Base-by-base conservation (phyloP, 352 stramenopile species). In the Phytopythium mirpurense region DNA sequence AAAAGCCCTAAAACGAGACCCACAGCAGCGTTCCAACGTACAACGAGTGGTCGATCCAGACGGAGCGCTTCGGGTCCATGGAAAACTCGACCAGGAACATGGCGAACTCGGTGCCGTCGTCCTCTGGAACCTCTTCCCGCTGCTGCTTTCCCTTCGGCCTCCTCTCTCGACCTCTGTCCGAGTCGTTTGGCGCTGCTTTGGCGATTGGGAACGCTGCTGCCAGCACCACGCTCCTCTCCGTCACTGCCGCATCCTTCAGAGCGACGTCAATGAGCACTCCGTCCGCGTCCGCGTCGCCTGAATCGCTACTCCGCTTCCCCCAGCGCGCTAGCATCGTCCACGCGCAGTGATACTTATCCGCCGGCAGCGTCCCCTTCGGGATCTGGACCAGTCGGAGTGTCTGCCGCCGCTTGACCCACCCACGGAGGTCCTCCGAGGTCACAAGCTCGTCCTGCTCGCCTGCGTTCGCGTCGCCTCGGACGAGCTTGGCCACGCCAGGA, bases 1-100 rank as follows among this genome's bases (percentile, higher is more conserved):
- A n/a, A n/a, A n/a, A n/a, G n/a, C n/a, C n/a, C 29, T 32, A 32
- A 5, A 32, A 32, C 29, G 29, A 5, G 5, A 32, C 5, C 29
- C 29, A 9, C 29, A 32, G 29, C 29, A 32, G 29, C 29, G 9
- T 5, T 9, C 29, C 45, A 12, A 72, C 77, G 34, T 75, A 88
- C 77, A 88, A 54, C 0, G 68, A 82, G 32, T 86, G 78, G 45
- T 72, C 83, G 50, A 89, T 73, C 78, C 78, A 89, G 42, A 86
- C 74, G 19, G 75, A 60, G 23, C 73, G 71, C 48, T 57, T 71
- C 16, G 72, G 74, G 27, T 89, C 74, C 56, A 86, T 70, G 23
- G 75, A 89, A 44, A 81, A 86, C 48, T 89, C 78, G 21, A 87
- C 75, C 1, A 89, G 63, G 36, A 84, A 87, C 63, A 84, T 67